Evolutionary conservation across 2,329 filamentous ascomycete genomes (phyloP).

Genomic region (Periconia macrospinosa): DNA sequence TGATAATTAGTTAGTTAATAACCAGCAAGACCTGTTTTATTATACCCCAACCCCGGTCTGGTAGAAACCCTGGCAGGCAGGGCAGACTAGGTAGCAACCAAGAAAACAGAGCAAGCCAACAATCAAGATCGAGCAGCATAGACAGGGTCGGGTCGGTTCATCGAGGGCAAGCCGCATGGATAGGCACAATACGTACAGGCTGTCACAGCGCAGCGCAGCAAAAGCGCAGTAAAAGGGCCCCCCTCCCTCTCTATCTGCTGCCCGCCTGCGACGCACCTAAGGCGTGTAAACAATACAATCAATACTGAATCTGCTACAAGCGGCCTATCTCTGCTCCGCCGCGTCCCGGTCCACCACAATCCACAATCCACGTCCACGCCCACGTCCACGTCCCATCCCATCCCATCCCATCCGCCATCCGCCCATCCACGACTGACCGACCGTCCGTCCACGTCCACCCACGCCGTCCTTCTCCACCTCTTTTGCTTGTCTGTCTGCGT

Average conservation of each 20-base stretch:
- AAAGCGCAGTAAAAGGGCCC: neutral
- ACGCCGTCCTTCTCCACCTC: neutral
- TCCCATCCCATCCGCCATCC: constrained; percentile 5
- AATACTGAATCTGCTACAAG: neutral
- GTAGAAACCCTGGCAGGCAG: neutral
- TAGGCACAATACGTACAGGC: neutral
- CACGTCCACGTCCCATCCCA: no score
- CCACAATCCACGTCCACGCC: no score
- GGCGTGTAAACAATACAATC: neutral
- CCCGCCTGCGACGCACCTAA: no score
- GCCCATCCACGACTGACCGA: neutral
- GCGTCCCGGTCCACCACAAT: neutral
- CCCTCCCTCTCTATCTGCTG: neutral
- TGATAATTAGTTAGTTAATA: no score
- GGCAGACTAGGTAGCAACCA: neutral
- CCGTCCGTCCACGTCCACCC: neutral
- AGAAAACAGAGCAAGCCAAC: neutral
- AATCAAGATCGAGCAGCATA: neutral
- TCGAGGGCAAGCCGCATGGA: no score
- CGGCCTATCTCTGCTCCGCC: neutral
- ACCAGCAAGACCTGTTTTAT: no score
- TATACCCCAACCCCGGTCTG: neutral
- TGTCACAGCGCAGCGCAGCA: no score
- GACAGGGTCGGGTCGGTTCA: neutral
- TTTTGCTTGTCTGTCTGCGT: neutral